Base-by-base conservation (phyloP, 441 rosid species). In the Populus hybrid region DNA sequence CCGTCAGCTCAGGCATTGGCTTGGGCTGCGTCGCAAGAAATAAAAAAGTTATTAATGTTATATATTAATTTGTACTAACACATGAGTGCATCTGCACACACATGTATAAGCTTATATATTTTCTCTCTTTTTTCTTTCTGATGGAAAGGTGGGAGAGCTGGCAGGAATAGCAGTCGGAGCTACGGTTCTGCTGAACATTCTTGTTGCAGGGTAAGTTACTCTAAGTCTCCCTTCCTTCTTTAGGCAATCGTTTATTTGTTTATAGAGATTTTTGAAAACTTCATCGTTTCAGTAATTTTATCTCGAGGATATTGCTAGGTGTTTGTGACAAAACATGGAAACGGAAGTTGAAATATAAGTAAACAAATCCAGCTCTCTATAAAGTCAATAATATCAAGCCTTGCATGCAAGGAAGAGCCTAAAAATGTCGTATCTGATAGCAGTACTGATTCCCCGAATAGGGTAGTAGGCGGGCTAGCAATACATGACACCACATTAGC, bases 141-240 rank as follows among this genome's bases (percentile, higher is more conserved):
- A 24, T 56, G 24, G 10, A 12, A 83, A 91, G 99, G 99, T 95
- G 16, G 99, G 99, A 78, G 99, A 95, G 84, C 75, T 95, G 79
- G 99, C 99, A 0, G 99, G 99, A 21, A 92, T 95, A 73, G 99
- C 98, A 8, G 98, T 95, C 79, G 99, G 99, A 81, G 99, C 99
- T 31, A 87, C 99, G 0, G 99, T 95, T 70, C 82, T 93, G 96
- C 99, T 95, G 35, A 95, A 95, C 85, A 91, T 92, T 83, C 97
- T 95, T 68, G 90, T 95, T 63, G 92, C 99, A 0, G 99, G 99
- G 99, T 95, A 66, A 74, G 89, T 79, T 14, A 68, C 14, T 33
- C 45, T 2, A 4, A 11, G 31, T 29, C 31, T 5, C 3, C 3
- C 21, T 68, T 35, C 71, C n/a, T 29, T 68, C 21, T 29, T 20